Conservation (phyloP, 768 basidiomycete genomes). For the Rickenella mellea region DNA sequence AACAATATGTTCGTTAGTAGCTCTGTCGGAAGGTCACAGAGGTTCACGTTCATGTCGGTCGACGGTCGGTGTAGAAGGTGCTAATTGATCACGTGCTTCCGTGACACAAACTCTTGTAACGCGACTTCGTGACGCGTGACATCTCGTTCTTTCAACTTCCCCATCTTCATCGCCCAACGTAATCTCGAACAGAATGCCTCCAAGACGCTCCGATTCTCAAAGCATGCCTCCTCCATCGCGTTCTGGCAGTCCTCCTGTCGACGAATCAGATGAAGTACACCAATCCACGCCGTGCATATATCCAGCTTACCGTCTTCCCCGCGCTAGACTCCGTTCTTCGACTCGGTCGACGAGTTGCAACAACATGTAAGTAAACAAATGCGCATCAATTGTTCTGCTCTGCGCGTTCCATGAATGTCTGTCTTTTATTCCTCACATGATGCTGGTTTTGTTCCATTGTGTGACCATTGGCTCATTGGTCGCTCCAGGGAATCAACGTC, state of each 20-base stretch:
- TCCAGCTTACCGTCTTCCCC: not conserved
- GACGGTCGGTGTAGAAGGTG: too few relatives aligned
- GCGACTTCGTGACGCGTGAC: too few relatives aligned
- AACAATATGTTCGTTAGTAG: too few relatives aligned
- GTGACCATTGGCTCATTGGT: conserved; percentile 1
- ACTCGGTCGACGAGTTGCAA: conserved; percentile 77
- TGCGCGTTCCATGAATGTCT: too few relatives aligned
- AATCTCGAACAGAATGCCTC: not conserved
- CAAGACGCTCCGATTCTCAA: not conserved
- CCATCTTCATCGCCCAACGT: not conserved
- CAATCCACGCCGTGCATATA: not conserved
- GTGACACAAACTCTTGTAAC: too few relatives aligned
- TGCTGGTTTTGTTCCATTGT: conserved; percentile 10
- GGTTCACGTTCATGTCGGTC: too few relatives aligned
- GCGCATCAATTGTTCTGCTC: conserved; percentile 14
- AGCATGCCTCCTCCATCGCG: not conserved
- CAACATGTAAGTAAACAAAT: conserved; percentile 46
- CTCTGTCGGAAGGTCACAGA: too few relatives aligned
- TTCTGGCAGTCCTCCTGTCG: not conserved
- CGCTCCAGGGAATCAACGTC: conserved; percentile 77
- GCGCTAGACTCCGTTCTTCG: conserved; percentile 51
- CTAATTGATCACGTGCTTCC: too few relatives aligned
- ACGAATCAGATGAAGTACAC: not conserved
- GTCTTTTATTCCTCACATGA: conserved; percentile 22
- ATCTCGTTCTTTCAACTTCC: too few relatives aligned